Conservation (phyloP, 345 rosid species). For the Eucalyptus curtisii region DNA sequence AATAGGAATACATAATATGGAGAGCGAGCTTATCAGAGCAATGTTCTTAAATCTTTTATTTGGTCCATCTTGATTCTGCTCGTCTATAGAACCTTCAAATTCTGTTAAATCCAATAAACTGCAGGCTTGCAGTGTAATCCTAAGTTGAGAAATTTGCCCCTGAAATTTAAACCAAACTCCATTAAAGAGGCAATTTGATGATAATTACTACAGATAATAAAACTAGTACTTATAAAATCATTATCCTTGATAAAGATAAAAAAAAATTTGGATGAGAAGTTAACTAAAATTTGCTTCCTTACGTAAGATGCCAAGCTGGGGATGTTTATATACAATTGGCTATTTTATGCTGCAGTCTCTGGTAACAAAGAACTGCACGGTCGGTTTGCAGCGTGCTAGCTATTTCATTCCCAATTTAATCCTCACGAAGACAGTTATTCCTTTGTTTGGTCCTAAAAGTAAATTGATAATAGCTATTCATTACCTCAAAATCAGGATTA, state of each 20-base stretch:
- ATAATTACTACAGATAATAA: background rate
- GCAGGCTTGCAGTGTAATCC: conserved; percentile 28
- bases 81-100: background rate
- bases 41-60: conserved; percentile 26
- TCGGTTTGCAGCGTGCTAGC: background rate
- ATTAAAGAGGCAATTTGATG: background rate
- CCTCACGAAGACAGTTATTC: background rate
- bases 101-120: conserved; percentile 9
- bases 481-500: background rate
- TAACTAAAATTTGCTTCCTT: background rate
- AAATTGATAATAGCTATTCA: background rate
- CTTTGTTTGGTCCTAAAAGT: background rate
- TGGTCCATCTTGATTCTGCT: conserved; percentile 11
- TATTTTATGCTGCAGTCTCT: background rate
- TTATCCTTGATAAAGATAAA: background rate
- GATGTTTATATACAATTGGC: background rate
- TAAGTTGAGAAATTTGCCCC: conserved; percentile 28
- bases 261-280: background rate
- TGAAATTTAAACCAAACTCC: conserved; percentile 8
- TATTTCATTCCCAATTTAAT: background rate
- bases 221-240: background rate
- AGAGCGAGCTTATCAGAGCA: conserved; percentile 35
- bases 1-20: conserved; percentile 31
- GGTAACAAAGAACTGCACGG: background rate
- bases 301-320: background rate